Base-by-base conservation (phyloP, 78 protist species). In the Anaeramoeba flamelloides region DNA sequence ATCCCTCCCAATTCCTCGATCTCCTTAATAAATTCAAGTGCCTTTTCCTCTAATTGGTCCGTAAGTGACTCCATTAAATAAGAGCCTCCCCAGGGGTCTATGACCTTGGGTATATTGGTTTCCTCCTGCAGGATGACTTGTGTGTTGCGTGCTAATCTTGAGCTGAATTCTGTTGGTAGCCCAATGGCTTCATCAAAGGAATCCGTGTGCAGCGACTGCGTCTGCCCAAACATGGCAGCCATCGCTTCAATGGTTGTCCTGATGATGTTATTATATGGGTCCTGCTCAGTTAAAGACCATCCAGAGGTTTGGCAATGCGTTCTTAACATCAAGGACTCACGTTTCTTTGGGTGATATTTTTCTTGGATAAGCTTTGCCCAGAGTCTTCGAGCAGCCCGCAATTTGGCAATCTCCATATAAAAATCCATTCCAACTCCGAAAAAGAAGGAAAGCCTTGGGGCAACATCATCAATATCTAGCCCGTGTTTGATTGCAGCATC, bases 221-320 rank as follows among this genome's bases (percentile, higher is more conserved):
- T 92, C 38, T 97, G 97, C 31, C 95, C 99, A 33, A 94, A 83
- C 33, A 87, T 89, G 1, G 99, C 97, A 1, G 98, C 95, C 95
- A 96, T 92, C 1, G 98, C 99, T 81, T 96, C 99, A 31, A 96
- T 84, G 1, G 99, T 96, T 17, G 99, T 96, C 76, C 99, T 91
- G 77, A 96, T 80, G 39, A 95, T 83, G 86, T 93, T 93, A 87
- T 93, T 91, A 83, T 85, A 89, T 76, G 94, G 92, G 36, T 93
- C 94, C n/a, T 96, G 99, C 77, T 90, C 97, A 2, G 96, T 93
- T 32, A 95, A 89, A 3, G 97, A 92, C 95, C 92, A 92, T 26
- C 77, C 34, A 0, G 89, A 81, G 1, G 94, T 92, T 77, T 94
- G 96, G 84, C 96, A 92, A 84, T 96, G 99, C 1, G 99, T 96